Evolutionary conservation across 805 yeast genomes (phyloP), one percentile per base, ranked within the genome.

Genomic region (Pichia deserticola): DNA sequence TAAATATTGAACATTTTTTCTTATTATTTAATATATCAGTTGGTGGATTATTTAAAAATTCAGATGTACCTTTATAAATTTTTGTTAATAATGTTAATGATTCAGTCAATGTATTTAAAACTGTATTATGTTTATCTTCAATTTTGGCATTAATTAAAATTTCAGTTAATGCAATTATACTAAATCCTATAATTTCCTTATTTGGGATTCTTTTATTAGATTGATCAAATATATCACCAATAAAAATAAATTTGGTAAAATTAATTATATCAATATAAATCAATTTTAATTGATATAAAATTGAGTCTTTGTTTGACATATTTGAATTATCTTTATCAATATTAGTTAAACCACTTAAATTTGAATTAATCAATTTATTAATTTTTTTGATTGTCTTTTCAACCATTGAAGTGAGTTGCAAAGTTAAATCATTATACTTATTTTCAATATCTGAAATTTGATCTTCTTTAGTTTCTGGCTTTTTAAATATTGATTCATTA

Each of bases 201-300:
- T 81, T 74, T n/a, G 81, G 73, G 3, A 82, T 72, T 36, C 88
- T 66, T 27, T 77, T 73, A 51, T 79, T 80, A 0, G 88, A 77
- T 54, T 82, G 88, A 57, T 78, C 67, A 33, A 47, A 42, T 13
- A 54, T 44, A 13, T 32, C 44, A 27, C 56, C 56, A 46, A 44
- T 45, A n/a, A 51, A 15, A 15, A 53, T 39, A 34, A 30, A 30
- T 12, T 36, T 38, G 4, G 30, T 5, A 29, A 50, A 36, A 8
- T 32, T 30, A 11, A 27, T 9, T 5, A 45, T 11, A 37, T 45
- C 49, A 10, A 4, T 12, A 6, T 9, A 15, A 7, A 50, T 6
- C 7, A 33, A 3, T 13, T 28, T 20, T 10, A 42, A 4, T 33
- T 50, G 49, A 28, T n/a, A 39, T 25, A 8, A 36, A 3, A 46